Percentiles rank a stretch among this genome's conserved stretches.
Conservation (phyloP, 345 rosid species). For the Bruguiera parviflora region DNA sequence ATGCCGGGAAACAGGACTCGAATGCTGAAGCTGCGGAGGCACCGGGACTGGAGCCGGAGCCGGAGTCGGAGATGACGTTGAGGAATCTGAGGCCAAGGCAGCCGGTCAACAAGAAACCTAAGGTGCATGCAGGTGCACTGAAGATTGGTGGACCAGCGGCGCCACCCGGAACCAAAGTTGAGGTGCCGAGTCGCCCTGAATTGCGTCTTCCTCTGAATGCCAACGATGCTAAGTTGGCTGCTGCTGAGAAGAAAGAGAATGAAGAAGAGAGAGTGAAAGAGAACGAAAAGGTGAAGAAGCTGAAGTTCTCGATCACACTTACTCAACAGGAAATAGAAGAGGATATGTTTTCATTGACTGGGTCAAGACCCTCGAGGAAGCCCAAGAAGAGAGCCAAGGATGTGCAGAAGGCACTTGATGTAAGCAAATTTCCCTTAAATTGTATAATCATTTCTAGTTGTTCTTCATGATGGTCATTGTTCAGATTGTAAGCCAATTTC, state of each 20-base stretch:
- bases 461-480: too few species aligned
- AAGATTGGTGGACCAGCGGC: slow-evolving; percentile 28
- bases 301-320: slow-evolving; percentile 19
- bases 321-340: slow-evolving; percentile 25
- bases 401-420: slow-evolving; percentile 29
- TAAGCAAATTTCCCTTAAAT: background rate
- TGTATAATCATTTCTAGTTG: too few species aligned
- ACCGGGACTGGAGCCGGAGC: slow-evolving; percentile 33
- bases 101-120: slow-evolving; percentile 16
- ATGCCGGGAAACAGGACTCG: slow-evolving; percentile 41
- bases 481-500: background rate
- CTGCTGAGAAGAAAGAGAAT: background rate
- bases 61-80: slow-evolving; percentile 27
- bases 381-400: slow-evolving; percentile 23
- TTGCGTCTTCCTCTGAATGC: background rate
- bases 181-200: slow-evolving; percentile 27
- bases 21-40: slow-evolving; percentile 41
- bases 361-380: slow-evolving; percentile 23
- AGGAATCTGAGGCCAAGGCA: slow-evolving; percentile 73
- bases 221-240: slow-evolving; percentile 2
- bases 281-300: slow-evolving; percentile 2
- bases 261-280: slow-evolving; percentile 8
- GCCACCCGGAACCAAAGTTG: slow-evolving; percentile 24
- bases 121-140: slow-evolving; percentile 18
- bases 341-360: slow-evolving; percentile 25